Percentiles rank a stretch among this genome's conserved stretches.
Conservation (phyloP, 2,329 filamentous ascomycete genomes). For the Venturia nashicola region DNA sequence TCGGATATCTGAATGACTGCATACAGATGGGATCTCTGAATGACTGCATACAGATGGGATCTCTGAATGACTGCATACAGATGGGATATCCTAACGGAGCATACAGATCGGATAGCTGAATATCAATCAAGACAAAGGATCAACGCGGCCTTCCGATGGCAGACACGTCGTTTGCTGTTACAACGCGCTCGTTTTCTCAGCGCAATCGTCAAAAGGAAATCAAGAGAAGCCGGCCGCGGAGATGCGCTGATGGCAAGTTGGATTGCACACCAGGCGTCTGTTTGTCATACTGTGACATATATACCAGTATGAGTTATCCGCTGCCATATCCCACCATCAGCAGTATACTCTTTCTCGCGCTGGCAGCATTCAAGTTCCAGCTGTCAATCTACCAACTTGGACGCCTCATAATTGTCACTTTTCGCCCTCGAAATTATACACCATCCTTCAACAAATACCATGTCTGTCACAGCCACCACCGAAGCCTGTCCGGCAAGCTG, state of each 20-base stretch:
- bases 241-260: not conserved
- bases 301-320: not conserved
- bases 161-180: not conserved
- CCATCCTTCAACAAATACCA: not conserved
- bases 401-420: not conserved
- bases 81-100: too few species aligned
- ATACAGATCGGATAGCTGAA: not conserved
- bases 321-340: not conserved
- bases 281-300: not conserved
- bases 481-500: not conserved
- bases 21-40: too few species aligned
- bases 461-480: not conserved
- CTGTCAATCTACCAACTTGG: not conserved
- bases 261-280: not conserved
- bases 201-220: not conserved
- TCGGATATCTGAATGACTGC: too few species aligned
- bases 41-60: too few species aligned
- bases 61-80: not conserved
- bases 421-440: not conserved
- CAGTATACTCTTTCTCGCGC: not conserved
- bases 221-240: not conserved
- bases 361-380: not conserved
- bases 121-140: not conserved
- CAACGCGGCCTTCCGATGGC: not conserved
- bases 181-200: not conserved